Evolutionary conservation across 441 rosid genomes (phyloP), one percentile per base, ranked within the genome.

Genomic region (Gossypium laxum): DNA sequence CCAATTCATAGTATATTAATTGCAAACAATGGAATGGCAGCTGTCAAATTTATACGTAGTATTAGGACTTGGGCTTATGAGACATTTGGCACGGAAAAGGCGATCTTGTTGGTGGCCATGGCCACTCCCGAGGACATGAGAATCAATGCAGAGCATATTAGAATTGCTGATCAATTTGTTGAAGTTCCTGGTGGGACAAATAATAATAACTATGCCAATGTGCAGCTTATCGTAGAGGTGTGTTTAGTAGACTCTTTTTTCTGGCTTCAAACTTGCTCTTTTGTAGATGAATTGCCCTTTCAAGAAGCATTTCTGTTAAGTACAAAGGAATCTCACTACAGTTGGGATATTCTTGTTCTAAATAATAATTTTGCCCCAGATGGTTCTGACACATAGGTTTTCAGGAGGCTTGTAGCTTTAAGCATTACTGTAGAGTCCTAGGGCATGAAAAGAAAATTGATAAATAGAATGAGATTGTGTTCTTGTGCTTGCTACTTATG

Each of bases 171-270:
- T 86, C 99, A 91, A 80, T 96, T 96, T 80, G 99, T 96, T n/a
- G 99, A 96, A 86, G 98, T 96, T 82, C 98, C 99, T n/a, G 99
- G 99, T 34, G 99, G 99, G 75, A 96, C 98, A 5, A 96, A 96
- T 83, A 96, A 96, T 74, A 96, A 96, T 77, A 96, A 96, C 78
- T 96, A 96, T 83, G 99, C 98, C 75, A 96, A 96, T 74, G 99
- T 92, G 80, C 98, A 96, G 82, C 99, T 96, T 76, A 96, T 96
- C 66, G 89, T 92, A 19, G 99, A 96, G 98, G 99, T 93, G 66
- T 56, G 89, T 78, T n/a, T 55, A 50, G 41, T 26, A 58, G 43
- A 48, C 52, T 55, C 58, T 11, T 8, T 58, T 28, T 55, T 12
- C 56, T 41, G 24, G 18, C 61, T 57, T 69, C 18, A 4, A 32